Evolutionary conservation across 345 rosid genomes (phyloP).

Genomic region (Eucalyptus melliodora): DNA sequence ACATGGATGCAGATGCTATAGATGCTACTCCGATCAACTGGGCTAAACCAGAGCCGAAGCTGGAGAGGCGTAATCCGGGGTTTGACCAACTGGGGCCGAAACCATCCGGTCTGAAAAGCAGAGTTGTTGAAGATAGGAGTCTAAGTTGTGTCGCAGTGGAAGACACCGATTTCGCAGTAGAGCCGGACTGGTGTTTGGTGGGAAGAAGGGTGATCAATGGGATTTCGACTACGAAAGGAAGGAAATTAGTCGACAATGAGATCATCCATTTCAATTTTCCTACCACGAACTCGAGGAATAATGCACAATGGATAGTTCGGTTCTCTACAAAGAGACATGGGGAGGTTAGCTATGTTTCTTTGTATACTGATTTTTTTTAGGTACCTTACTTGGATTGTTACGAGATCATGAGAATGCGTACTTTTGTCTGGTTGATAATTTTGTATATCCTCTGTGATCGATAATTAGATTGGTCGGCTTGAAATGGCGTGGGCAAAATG

Average conservation of each 20-base stretch:
- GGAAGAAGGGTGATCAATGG: constrained; percentile 47
- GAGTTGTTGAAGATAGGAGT: not conserved
- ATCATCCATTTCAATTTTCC: constrained; percentile 36
- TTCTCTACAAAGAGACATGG: constrained; percentile 47
- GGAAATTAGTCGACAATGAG: constrained; percentile 38
- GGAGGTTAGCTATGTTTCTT: constrained; percentile 14
- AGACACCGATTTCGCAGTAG: constrained; percentile 35
- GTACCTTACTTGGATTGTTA: not conserved
- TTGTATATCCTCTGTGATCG: not conserved
- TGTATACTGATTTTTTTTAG: not conserved
- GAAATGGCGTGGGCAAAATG: constrained; percentile 50
- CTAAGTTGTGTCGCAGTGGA: constrained; percentile 13
- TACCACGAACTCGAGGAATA: not conserved
- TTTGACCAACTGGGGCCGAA: not conserved
- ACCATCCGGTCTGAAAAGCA: not conserved
- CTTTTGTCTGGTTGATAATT: not conserved
- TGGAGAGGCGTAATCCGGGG: not conserved
- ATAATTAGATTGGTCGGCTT: constrained; percentile 40
- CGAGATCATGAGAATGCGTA: not conserved
- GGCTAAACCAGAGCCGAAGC: not conserved
- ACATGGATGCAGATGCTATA: not conserved
- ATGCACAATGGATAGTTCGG: constrained; percentile 36
- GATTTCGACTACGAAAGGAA: constrained; percentile 48
- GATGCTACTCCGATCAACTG: not conserved
- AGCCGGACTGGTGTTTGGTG: constrained; percentile 41